Evolutionary conservation across 2,329 filamentous ascomycete species (phyloP), one percentile per base, ranked within the genome.

Genomic region (Trichoderma endophyticum): DNA sequence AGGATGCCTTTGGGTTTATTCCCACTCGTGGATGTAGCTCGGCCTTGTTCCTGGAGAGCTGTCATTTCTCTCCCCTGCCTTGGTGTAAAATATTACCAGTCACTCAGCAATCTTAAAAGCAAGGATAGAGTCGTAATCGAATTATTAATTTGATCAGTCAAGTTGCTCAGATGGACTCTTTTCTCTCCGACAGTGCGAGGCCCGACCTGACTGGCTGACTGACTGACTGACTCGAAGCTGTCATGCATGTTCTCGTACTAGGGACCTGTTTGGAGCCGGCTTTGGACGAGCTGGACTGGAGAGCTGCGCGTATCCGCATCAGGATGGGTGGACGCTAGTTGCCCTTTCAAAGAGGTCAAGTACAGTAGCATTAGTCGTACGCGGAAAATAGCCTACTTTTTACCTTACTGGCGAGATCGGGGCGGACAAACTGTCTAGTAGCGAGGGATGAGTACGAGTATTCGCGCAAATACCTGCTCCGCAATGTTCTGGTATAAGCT

Each of bases 31-130:
- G 34, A 18, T 39, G 36, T n/a, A 63, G 68, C 36, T 71, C 70
- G 63, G 63, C 61, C 24, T 56, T 56, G 61, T 65, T 61, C 70
- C 70, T 66, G 54, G 63, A 30, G 56, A 62, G 56, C 54, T 36
- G 70, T 61, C 70, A 66, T 43, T 60, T 66, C 28, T 8, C 70
- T 62, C 70, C 43, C 62, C 24, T 66, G 21, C 15, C 18, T 43
- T 36, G n/a, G 12, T 54, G 54, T 54, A 39, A 43, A 43, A 39
- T 56, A 54, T 34, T 70, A 70, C 60, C 21, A 64, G 48, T 70
- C 68, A 64, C 66, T 34, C 36, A 36, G 66, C 57, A 70, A 70
- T 70, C 39, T 61, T 70, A 70, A 70, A 36, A 36, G 4, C 28
- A 57, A 61, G 66, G 57, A 48, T 61, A 34, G 18, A 14, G 30